Conservation (phyloP, 495 filamentous ascomycete species). For the Aspergillus incahuasiensis region DNA sequence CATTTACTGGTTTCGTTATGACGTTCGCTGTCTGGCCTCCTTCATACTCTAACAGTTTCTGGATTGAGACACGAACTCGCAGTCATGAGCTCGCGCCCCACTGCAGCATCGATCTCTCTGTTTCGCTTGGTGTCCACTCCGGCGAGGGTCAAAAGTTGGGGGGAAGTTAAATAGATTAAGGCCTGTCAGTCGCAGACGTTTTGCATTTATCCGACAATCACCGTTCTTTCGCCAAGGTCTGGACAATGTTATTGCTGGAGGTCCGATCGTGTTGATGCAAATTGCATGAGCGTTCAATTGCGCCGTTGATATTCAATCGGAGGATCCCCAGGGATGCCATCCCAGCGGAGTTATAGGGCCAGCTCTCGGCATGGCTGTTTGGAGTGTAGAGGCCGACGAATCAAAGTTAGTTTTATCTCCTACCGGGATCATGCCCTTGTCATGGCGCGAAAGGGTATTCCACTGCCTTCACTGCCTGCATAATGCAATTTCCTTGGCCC, state of each 20-base stretch:
- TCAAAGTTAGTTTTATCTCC: slow-evolving; percentile 33
- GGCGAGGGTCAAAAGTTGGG: slow-evolving; percentile 1
- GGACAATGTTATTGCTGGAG: not conserved
- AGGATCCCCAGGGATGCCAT: slow-evolving; percentile 15
- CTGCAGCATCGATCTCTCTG: slow-evolving; percentile 17
- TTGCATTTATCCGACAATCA: not conserved
- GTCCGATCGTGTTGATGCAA: not conserved
- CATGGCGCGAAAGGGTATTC: not conserved
- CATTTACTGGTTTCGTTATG: slow-evolving; percentile 21
- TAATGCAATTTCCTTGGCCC: not conserved
- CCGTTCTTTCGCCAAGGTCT: not conserved
- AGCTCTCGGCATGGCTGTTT: slow-evolving; percentile 41
- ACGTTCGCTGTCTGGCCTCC: slow-evolving; percentile 1
- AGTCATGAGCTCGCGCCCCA: slow-evolving; percentile 15
- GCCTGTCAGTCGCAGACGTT: slow-evolving; percentile 1
- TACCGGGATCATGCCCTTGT: not conserved
- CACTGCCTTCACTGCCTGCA: not conserved
- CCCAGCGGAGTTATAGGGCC: slow-evolving; percentile 30
- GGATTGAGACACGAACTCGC: slow-evolving; percentile 2
- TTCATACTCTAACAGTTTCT: slow-evolving; percentile 5
- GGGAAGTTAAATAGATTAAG: slow-evolving; percentile 18
- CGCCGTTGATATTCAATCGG: not conserved
- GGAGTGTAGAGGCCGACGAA: slow-evolving; percentile 46
- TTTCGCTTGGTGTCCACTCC: slow-evolving; percentile 7
- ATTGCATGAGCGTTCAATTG: not conserved